Base-by-base conservation (phyloP, 352 stramenopile genomes). In the Phytophthora uliginosa region DNA sequence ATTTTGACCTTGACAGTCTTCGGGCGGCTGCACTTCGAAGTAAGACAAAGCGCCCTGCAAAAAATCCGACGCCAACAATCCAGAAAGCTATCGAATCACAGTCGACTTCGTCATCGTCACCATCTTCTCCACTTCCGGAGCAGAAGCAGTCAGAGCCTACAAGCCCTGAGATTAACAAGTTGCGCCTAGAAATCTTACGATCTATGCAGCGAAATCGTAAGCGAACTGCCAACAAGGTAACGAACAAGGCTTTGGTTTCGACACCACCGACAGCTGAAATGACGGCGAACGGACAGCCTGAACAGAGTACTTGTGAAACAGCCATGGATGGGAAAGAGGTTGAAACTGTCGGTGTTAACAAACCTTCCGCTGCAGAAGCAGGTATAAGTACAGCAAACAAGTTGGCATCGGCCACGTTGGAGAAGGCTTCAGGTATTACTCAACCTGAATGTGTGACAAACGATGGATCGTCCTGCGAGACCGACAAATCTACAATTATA, bases 1-100 rank as follows among this genome's bases (percentile, higher is more conserved):
- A 77, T 42, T 66, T 93, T 54, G 78, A 94, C 71, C 74, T 95
- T 33, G 82, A 94, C 47, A 88, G 72, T 59, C 84, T 95, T 53
- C 88, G 88, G 56, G 83, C 78, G 15, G 85, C 86, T 18, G 88
- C 86, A 1, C 69, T 94, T 17, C 80, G 82, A 13, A 91, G 82
- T 7, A 95, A 95, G 31, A 84, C 78, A 2, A 93, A 92, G 50
- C 73, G 77, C 4, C 24, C 54, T 13, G 36, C 52, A 48, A 73
- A 72, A 57, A 63, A 56, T 36, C 45, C 51, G 31, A 59, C 54
- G 51, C 7, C 36, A 17, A 45, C 26, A 50, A 65, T 54, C 28
- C 22, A 63, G 34, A 47, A 40, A 34, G 28, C 42, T 13, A 40
- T n/a, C 7, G 33, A 26, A 12, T 17, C 15, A 18, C 53, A 51